phyloP scores from a whole-genome alignment of 345 rosid genomes.

The Gossypium herbaceum region DNA sequence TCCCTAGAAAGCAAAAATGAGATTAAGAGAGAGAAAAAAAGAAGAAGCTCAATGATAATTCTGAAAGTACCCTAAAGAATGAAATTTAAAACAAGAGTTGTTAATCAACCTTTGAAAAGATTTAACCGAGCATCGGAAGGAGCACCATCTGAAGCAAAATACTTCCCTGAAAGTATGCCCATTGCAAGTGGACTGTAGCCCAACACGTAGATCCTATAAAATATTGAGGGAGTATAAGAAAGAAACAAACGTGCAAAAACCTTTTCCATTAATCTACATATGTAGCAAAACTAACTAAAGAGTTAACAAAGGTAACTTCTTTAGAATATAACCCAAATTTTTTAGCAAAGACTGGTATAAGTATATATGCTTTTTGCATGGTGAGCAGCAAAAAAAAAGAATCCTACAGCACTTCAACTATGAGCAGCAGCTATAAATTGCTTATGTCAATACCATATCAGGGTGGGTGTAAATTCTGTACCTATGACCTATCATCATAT shows the following conservation, averaged over 20 bases:
- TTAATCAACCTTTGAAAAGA: constrained; percentile 42
- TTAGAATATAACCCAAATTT: not conserved
- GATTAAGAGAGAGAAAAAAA: not conserved
- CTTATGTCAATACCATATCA: not conserved
- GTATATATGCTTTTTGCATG: not conserved
- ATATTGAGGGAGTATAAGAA: not conserved
- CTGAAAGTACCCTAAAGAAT: not conserved
- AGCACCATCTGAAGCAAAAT: constrained; percentile 41
- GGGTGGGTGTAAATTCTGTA: not conserved
- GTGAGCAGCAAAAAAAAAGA: not conserved
- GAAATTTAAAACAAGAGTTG: not conserved
- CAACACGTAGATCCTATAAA: constrained; percentile 42
- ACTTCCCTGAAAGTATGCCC: constrained; percentile 69
- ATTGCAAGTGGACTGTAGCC: constrained; percentile 69
- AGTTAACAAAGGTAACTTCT: not conserved
- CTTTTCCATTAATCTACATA: not conserved
- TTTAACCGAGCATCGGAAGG: constrained; percentile 52
- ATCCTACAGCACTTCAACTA: not conserved
- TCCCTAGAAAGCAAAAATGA: constrained; percentile 31
- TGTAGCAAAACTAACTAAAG: not conserved
- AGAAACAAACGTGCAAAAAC: not conserved
- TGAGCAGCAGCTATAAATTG: not conserved
- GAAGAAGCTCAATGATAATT: not conserved
- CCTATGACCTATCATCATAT: not conserved
- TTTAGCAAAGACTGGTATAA: not conserved